These are phyloP conservation scores for Ophiostoma montium DNA, from an alignment of 2,329 filamentous ascomycete species.

Conservation along the genomic window DNA sequence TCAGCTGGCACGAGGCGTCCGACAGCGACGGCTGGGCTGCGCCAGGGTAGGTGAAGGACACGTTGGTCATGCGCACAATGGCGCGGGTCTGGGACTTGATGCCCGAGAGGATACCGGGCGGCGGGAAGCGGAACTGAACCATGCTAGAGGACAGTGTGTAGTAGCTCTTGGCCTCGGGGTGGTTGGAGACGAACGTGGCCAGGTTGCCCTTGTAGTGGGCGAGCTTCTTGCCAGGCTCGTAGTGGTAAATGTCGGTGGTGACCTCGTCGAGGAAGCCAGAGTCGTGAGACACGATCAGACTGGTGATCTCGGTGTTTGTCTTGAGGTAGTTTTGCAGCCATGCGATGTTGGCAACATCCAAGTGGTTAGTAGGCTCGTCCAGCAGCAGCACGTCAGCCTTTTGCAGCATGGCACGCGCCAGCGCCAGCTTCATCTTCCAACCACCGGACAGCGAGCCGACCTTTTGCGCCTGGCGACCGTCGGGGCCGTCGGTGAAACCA, in stretches of 20 bases:
- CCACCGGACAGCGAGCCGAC: constrained; percentile 93
- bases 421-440: constrained; percentile 99
- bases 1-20: constrained; percentile 78
- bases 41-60: constrained; percentile 87
- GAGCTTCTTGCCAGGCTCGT: constrained; percentile 90
- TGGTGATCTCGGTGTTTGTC: constrained; percentile 90
- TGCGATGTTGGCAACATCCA: constrained; percentile 90
- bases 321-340: constrained; percentile 95
- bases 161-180: constrained; percentile 93
- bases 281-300: constrained; percentile 96
- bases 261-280: constrained; percentile 94
- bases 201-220: constrained; percentile 74
- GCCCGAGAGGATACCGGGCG: constrained; percentile 83
- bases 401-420: constrained; percentile 93
- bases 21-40: constrained; percentile 72
- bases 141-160: constrained; percentile 83
- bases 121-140: constrained; percentile 95
- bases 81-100: constrained; percentile 91
- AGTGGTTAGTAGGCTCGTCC: constrained; percentile 97
- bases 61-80: constrained; percentile 89
- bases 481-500: constrained; percentile 80
- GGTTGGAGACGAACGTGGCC: constrained; percentile 69
- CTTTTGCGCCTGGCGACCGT: constrained; percentile 75
- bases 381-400: constrained; percentile 91
- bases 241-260: constrained; percentile 98